Evolutionary conservation across 495 filamentous ascomycete species (phyloP), one percentile per base, ranked within the genome.

Genomic region (Neurospora sp.): DNA sequence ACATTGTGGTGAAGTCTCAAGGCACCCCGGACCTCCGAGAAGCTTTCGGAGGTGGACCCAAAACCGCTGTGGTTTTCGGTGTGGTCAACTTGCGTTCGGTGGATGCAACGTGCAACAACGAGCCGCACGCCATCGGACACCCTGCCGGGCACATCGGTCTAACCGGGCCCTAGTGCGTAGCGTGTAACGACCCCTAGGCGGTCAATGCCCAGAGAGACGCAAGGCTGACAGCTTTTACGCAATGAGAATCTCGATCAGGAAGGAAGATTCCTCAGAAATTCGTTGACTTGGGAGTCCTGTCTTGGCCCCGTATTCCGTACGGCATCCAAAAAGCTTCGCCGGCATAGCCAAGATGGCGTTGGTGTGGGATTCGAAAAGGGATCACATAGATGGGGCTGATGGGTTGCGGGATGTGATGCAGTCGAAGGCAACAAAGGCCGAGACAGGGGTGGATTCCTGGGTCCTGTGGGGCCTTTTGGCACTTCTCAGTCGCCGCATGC

Each of bases 401-500:
- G 74, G 59, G 74, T 69, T 70, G 39, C 27, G 27, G 31, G 69
- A 31, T 35, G 54, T 39, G 72, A 62, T 62, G 38, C 35, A 39
- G 54, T 69, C n/a, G 54, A 40, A 20, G 69, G 54, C 37, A 54
- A 39, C 37, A 10, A n/a, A 62, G 35, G 27, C 71, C 38, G 18
- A 72, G 41, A 23, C 37, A 72, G 11, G 39, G 38, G 39, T 23
- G 62, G 20, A 39, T 20, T 71, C 39, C 35, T 16, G 20, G 39
- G 62, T 18, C 31, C 27, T 70, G 71, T 62, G 71, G 46, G 44
- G 37, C 54, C 16, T 48, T 48, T 11, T 74, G 73, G 75, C 71
- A 66, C 16, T 18, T 42, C 69, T 59, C 74, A 72, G 70, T 73
- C 74, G 73, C 71, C 69, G 72, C 72, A 48, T 42, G 39, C 14